Conservation (phyloP, 2,329 filamentous ascomycete species). For the Epichloe baconii region DNA sequence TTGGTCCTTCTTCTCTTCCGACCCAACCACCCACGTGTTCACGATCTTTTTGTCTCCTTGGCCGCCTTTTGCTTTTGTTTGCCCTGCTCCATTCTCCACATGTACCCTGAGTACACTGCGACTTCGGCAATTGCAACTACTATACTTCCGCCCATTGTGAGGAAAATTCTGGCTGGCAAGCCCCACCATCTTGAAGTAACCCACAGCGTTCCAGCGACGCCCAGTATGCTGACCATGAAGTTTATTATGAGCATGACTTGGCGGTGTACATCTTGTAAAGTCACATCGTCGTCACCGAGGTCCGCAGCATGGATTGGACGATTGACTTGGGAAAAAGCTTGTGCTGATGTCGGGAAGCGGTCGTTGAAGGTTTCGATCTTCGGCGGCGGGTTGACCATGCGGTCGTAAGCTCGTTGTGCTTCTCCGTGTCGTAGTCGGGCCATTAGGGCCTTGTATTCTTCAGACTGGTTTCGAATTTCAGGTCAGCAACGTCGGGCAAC, state of each 20-base stretch:
- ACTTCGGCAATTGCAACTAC: conserved; percentile 65
- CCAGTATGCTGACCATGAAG: conserved; percentile 73
- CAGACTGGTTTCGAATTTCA: conserved; percentile 36
- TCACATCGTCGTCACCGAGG: conserved; percentile 48
- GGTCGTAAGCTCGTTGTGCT: conserved; percentile 69
- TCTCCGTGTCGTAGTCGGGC: conserved; percentile 68
- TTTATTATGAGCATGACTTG: conserved; percentile 80
- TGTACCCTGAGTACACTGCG: conserved; percentile 62
- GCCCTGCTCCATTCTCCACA: conserved; percentile 56
- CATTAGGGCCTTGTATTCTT: conserved; percentile 83
- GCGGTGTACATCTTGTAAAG: conserved; percentile 62
- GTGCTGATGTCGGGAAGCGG: conserved; percentile 42
- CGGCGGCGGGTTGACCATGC: conserved; percentile 55
- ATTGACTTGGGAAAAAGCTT: conserved; percentile 42
- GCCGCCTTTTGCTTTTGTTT: conserved; percentile 47
- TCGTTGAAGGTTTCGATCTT: conserved; percentile 45
- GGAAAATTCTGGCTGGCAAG: conserved; percentile 52
- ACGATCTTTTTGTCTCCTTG: conserved; percentile 58
- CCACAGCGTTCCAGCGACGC: conserved; percentile 67
- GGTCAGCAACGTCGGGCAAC: conserved; percentile 6
- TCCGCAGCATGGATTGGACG: conserved; percentile 32
- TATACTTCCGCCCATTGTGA: conserved; percentile 57
- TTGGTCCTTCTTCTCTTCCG: conserved; percentile 17
- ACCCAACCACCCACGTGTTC: conserved; percentile 55
- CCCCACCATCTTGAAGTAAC: conserved; percentile 66